Conservation (phyloP, 2,329 filamentous ascomycete species). For the Sporothrix humicola region DNA sequence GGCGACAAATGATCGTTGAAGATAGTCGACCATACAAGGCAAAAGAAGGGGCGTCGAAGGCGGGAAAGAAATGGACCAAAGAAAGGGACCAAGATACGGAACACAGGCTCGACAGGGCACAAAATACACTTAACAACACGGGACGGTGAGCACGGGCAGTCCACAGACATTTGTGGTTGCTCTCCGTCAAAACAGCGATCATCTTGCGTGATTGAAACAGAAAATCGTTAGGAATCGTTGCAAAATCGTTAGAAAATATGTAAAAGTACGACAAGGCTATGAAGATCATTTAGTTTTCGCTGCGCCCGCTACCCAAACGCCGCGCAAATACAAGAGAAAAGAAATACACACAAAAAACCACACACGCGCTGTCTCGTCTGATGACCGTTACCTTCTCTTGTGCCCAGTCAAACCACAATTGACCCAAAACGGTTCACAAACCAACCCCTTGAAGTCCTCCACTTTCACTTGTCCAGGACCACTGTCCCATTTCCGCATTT, state of each 20-base stretch:
- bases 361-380: background rate
- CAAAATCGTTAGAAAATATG: background rate
- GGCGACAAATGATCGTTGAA: no score
- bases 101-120: no score
- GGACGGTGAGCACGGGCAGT: background rate
- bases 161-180: no score
- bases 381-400: background rate
- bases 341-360: background rate
- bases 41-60: background rate
- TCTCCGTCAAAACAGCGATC: background rate
- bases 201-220: conserved; percentile 23
- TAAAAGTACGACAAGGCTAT: background rate
- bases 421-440: conserved; percentile 6
- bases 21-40: background rate
- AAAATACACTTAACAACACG: background rate
- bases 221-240: background rate
- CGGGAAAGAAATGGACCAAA: background rate
- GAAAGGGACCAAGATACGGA: background rate
- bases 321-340: background rate
- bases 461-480: no score
- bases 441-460: background rate
- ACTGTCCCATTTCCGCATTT: no score
- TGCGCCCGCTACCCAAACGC: background rate
- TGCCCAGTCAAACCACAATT: background rate
- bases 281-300: background rate